These are phyloP conservation scores for Cyberlindnera xishuangbannaensis DNA, from an alignment of 805 yeast species.

Conservation along the genomic window DNA sequence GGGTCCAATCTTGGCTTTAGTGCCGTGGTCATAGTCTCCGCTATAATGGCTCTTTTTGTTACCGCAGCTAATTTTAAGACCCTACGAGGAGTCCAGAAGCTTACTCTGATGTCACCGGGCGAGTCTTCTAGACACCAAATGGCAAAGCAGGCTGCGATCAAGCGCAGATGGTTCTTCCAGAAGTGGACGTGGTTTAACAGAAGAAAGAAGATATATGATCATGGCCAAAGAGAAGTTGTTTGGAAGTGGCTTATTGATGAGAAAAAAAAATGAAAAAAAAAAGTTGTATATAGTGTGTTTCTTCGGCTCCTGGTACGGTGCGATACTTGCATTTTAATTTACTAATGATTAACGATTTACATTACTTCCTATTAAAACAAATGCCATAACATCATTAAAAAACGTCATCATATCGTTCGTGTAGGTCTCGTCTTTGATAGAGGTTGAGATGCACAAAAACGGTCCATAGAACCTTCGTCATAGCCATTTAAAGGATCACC, in stretches of 20 bases:
- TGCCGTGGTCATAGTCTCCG: slow-evolving; percentile 45
- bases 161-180: slow-evolving; percentile 5
- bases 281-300: background rate
- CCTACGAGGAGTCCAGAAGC: slow-evolving; percentile 54
- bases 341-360: too few relatives aligned
- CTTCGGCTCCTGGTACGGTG: too few relatives aligned
- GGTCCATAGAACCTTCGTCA: too few relatives aligned
- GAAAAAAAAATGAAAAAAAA: slow-evolving; percentile 26
- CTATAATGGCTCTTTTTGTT: slow-evolving; percentile 47
- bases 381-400: too few relatives aligned
- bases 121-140: slow-evolving; percentile 5
- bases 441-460: too few relatives aligned
- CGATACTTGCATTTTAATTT: too few relatives aligned
- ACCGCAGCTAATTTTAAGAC: slow-evolving; percentile 52
- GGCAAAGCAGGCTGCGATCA: background rate
- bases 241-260: slow-evolving; percentile 54
- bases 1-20: slow-evolving; percentile 61
- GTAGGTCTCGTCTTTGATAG: too few relatives aligned
- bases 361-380: too few relatives aligned
- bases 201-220: slow-evolving; percentile 11
- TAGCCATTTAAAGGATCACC: too few relatives aligned
- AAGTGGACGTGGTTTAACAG: slow-evolving; percentile 13
- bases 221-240: slow-evolving; percentile 36
- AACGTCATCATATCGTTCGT: too few relatives aligned
- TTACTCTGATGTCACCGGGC: slow-evolving; percentile 49